Percentiles rank a stretch among this genome's conserved stretches.
phyloP scores from a whole-genome alignment of 2,329 filamentous ascomycete genomes.

The Fusarium oxysporum region DNA sequence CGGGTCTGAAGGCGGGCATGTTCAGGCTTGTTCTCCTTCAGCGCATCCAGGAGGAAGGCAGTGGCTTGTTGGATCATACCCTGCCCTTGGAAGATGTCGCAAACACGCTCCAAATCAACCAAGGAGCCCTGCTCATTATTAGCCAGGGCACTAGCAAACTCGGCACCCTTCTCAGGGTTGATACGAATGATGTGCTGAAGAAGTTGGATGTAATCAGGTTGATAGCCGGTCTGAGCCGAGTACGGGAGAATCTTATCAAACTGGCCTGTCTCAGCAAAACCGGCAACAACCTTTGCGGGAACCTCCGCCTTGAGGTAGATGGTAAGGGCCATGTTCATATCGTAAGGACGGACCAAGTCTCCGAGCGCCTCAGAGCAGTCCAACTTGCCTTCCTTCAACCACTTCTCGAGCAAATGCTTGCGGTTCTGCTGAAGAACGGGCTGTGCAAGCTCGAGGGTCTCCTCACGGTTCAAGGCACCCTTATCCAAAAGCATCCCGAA shows the following conservation, averaged over 20 bases:
- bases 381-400: constrained; percentile 95
- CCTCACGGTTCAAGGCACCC: constrained; percentile 89
- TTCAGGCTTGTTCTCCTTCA: constrained; percentile 94
- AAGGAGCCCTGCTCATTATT: constrained; percentile 89
- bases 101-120: constrained; percentile 92
- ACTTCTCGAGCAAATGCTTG: constrained; percentile 97
- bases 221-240: constrained; percentile 84
- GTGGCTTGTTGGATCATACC: constrained; percentile 98
- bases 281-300: constrained; percentile 93
- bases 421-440: constrained; percentile 93
- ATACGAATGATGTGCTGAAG: constrained; percentile 92
- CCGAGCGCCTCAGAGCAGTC: constrained; percentile 96
- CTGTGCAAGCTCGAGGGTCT: constrained; percentile 92
- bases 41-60: constrained; percentile 94
- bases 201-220: constrained; percentile 93
- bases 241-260: constrained; percentile 98
- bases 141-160: constrained; percentile 92
- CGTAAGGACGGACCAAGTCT: constrained; percentile 91
- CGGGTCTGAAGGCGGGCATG: constrained; percentile 94
- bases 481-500: constrained; percentile 98
- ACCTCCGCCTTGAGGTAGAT: constrained; percentile 94
- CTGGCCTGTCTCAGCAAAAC: constrained; percentile 93
- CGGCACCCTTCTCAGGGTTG: constrained; percentile 92
- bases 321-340: constrained; percentile 85
- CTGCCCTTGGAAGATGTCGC: constrained; percentile 98